Percentiles rank a stretch among this genome's conserved stretches.
Conservation (phyloP, 257 asterid species). For the Jacaranda copaia region DNA sequence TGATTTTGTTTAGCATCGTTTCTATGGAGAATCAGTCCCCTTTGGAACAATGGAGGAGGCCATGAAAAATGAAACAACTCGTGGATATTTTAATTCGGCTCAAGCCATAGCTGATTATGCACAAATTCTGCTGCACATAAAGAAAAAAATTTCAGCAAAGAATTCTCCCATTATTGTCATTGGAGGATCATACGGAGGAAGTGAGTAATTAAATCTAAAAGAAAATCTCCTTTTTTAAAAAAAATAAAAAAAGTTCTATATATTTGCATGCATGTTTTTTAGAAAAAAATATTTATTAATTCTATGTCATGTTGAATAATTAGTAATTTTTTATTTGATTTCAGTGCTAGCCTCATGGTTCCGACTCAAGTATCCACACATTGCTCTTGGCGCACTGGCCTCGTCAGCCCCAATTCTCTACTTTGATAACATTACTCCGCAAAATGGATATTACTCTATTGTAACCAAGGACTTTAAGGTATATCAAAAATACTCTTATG, state of each 20-base stretch:
- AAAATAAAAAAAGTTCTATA: not conserved
- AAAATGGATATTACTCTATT: conserved; percentile 56
- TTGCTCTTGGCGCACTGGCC: conserved; percentile 80
- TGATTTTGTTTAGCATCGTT: conserved; percentile 61
- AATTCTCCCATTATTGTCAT: conserved; percentile 71
- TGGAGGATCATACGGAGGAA: conserved; percentile 92
- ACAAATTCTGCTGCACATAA: conserved; percentile 60
- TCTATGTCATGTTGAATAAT: not conserved
- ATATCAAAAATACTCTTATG: not conserved
- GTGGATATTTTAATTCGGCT: conserved; percentile 82
- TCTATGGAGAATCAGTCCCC: conserved; percentile 72
- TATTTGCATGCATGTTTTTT: not conserved
- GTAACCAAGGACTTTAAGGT: conserved; percentile 72
- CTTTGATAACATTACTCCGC: conserved; percentile 72
- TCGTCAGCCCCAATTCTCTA: conserved; percentile 87
- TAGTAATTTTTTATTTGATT: not conserved
- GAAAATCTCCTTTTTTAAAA: not conserved
- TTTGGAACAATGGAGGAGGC: conserved; percentile 58
- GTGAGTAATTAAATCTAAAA: conserved; percentile 39
- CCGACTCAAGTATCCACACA: conserved; percentile 83
- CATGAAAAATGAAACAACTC: conserved; percentile 44
- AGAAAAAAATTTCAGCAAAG: conserved; percentile 50
- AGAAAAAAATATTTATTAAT: not conserved
- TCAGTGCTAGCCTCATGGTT: conserved; percentile 90
- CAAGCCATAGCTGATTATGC: conserved; percentile 91